Conservation (phyloP, 2,329 filamentous ascomycete genomes). For the Scedosporium dehoogii region DNA sequence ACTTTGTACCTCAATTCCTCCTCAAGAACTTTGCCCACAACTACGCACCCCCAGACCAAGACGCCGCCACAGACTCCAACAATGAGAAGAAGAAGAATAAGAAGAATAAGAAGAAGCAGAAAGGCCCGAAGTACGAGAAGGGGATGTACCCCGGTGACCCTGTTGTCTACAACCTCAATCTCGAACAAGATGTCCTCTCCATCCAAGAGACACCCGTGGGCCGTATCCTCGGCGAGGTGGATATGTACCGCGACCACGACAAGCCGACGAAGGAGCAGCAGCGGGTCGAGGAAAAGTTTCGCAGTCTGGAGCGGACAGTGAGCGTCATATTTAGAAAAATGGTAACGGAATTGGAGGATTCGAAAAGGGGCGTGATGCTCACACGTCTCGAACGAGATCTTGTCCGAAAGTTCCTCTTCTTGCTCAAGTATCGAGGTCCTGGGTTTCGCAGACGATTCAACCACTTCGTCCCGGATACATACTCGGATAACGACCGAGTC, state of each 20-base stretch:
- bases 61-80: not conserved
- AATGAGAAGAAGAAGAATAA: not conserved
- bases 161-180: slow-evolving; percentile 16
- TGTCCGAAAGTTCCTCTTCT: slow-evolving; percentile 33
- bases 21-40: not conserved
- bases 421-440: slow-evolving; percentile 32
- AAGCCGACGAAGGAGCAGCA: slow-evolving; percentile 12
- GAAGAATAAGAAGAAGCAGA: not conserved
- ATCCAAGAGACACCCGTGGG: slow-evolving; percentile 14
- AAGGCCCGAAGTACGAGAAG: not conserved
- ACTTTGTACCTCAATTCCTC: not conserved
- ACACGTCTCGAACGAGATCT: slow-evolving; percentile 22
- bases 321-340: slow-evolving; percentile 23
- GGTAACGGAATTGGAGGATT: not conserved
- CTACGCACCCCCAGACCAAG: not conserved
- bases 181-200: slow-evolving; percentile 8
- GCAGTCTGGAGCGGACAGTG: slow-evolving; percentile 14
- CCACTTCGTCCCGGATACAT: slow-evolving; percentile 21
- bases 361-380: slow-evolving; percentile 15
- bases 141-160: slow-evolving; percentile 8
- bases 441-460: slow-evolving; percentile 24
- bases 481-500: slow-evolving; percentile 17
- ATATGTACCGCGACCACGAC: slow-evolving; percentile 17
- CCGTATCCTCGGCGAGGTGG: slow-evolving; percentile 14
- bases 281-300: slow-evolving; percentile 16